A percentile compares a stretch with the other conserved stretches of the same genome.
Evolutionary conservation across 768 basidiomycete species (phyloP).

Genomic region (Chalciporus sphaerocephalus): DNA sequence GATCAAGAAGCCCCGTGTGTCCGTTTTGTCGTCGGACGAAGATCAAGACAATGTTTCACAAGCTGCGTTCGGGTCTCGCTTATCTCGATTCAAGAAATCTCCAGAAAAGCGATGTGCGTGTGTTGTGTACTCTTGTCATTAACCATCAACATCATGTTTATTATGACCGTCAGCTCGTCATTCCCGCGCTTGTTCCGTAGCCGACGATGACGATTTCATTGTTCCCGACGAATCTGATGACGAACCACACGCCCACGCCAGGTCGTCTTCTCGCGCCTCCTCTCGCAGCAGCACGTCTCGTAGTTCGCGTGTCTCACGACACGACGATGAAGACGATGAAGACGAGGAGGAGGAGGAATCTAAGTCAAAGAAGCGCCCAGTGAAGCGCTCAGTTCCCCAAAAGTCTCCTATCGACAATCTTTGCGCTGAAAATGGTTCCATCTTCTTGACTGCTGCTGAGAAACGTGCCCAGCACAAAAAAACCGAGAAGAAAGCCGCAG

Average conservation of each 20-base stretch:
- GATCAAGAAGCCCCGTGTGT: slow-evolving; percentile 59
- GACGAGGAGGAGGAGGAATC: slow-evolving; percentile 31
- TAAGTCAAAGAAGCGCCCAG: slow-evolving; percentile 36
- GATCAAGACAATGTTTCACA: slow-evolving; percentile 35
- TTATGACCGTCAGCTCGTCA: slow-evolving; percentile 35
- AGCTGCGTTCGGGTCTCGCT: slow-evolving; percentile 50
- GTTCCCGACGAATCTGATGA: slow-evolving; percentile 62
- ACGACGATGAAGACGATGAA: slow-evolving; percentile 38
- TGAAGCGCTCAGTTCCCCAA: slow-evolving; percentile 30
- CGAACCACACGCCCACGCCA: slow-evolving; percentile 47
- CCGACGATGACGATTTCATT: slow-evolving; percentile 72
- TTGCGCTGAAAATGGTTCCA: slow-evolving; percentile 29
- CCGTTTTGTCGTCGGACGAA: slow-evolving; percentile 47
- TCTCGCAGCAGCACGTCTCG: slow-evolving; percentile 37
- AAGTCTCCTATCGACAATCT: slow-evolving; percentile 27
- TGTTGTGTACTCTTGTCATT: not conserved
- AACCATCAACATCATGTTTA: slow-evolving; percentile 8
- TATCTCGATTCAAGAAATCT: slow-evolving; percentile 65
- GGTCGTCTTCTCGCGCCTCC: slow-evolving; percentile 48
- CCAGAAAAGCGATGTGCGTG: slow-evolving; percentile 49
- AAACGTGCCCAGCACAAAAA: slow-evolving; percentile 70
- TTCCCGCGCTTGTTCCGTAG: slow-evolving; percentile 36
- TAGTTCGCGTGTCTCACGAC: slow-evolving; percentile 32
- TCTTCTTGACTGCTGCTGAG: slow-evolving; percentile 83
- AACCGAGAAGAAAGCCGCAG: slow-evolving; percentile 73